These are phyloP conservation scores for Holtermannia corniformis DNA, from an alignment of 768 basidiomycete genomes.

Conservation along the genomic window DNA sequence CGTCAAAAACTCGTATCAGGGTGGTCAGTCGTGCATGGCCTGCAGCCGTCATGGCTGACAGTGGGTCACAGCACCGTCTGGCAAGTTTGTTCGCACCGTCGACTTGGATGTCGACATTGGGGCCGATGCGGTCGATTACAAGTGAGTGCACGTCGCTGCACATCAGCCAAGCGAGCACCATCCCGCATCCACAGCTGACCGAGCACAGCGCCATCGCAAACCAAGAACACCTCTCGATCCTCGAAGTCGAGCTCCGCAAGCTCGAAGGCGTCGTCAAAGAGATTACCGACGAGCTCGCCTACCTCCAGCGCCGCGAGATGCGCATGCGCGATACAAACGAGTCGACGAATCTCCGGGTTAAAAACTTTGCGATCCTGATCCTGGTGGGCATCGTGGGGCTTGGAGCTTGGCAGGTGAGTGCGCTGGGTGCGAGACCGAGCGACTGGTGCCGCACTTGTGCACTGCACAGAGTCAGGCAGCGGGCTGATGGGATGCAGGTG, in stretches of 20 bases:
- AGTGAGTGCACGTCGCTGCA: conserved; percentile 51
- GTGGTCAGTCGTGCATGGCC: conserved; percentile 48
- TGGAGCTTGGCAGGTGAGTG: conserved; percentile 69
- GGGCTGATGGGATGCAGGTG: conserved; percentile 45
- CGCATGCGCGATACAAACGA: conserved; percentile 78
- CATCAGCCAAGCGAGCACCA: not conserved
- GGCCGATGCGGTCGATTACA: conserved; percentile 97
- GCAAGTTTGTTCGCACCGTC: conserved; percentile 50
- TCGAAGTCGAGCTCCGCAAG: conserved; percentile 98
- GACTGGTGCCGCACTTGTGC: not conserved
- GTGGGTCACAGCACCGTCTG: conserved; percentile 1
- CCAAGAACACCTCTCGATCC: conserved; percentile 86
- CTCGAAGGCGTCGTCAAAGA: conserved; percentile 91
- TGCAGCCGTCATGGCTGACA: not conserved
- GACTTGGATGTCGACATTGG: conserved; percentile 97
- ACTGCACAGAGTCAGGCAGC: not conserved
- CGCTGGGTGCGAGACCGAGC: not conserved
- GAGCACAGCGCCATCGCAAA: conserved; percentile 84
- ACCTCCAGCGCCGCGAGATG: conserved; percentile 82
- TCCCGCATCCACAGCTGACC: conserved; percentile 5
- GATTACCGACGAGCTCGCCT: conserved; percentile 84
- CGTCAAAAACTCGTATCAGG: conserved; percentile 69
- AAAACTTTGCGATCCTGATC: conserved; percentile 86
- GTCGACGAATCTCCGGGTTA: conserved; percentile 83
- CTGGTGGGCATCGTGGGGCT: conserved; percentile 65